A percentile compares a stretch with the other conserved stretches of the same genome.
These are phyloP conservation scores for Hyaloscypha variabilis DNA, from an alignment of 495 filamentous ascomycete species.

Conservation along the genomic window DNA sequence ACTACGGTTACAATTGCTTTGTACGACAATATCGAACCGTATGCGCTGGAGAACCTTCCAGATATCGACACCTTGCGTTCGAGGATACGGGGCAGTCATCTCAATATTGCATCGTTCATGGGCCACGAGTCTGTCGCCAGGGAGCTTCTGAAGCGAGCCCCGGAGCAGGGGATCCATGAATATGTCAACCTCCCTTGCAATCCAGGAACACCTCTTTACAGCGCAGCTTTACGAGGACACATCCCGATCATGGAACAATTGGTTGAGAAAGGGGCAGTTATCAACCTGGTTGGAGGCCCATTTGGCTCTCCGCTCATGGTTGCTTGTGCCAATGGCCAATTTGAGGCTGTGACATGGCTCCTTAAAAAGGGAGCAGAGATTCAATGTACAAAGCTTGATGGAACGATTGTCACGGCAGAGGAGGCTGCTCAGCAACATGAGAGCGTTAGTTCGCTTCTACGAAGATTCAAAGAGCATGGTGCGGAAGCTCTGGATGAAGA, in stretches of 20 bases:
- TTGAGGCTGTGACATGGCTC: background rate
- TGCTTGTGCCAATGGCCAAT: background rate
- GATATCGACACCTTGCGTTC: constrained; percentile 1
- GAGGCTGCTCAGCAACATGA: background rate
- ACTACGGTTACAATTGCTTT: too few species aligned
- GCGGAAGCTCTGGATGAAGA: background rate
- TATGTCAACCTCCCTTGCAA: background rate
- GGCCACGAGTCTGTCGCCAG: background rate
- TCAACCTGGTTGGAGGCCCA: constrained; percentile 6
- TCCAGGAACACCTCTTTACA: background rate
- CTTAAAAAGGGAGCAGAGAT: constrained; percentile 2
- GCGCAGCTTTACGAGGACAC: background rate
- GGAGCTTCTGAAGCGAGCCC: background rate
- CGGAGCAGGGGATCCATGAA: background rate
- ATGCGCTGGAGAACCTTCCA: background rate
- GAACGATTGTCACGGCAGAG: background rate
- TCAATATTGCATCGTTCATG: background rate
- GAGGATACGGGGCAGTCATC: background rate
- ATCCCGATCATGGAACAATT: constrained; percentile 5
- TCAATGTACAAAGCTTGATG: constrained; percentile 5
- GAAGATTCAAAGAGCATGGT: background rate
- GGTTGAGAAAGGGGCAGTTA: background rate
- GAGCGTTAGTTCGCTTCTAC: background rate
- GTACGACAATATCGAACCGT: too few species aligned
- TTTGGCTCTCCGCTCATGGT: background rate